Conservation (phyloP, 1,284 basidiomycete genomes). For the Ustilago tritici region DNA sequence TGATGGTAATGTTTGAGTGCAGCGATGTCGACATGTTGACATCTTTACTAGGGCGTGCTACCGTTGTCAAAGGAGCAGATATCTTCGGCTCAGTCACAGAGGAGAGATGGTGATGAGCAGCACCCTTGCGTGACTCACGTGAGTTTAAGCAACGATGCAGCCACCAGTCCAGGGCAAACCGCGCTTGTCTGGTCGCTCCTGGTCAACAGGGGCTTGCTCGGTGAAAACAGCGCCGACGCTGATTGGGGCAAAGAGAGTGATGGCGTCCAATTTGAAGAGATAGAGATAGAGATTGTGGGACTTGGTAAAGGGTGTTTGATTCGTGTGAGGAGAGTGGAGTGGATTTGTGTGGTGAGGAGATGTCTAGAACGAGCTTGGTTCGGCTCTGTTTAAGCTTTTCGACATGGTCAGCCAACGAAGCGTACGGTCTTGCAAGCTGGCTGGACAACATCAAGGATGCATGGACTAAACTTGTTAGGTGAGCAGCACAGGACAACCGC, state of each 20-base stretch:
- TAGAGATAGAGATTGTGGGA: neutral
- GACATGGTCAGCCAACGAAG: neutral
- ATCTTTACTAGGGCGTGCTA: neutral
- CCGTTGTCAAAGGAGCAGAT: neutral
- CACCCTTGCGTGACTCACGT: neutral
- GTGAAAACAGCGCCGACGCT: constrained; percentile 22
- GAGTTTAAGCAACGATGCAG: constrained; percentile 14
- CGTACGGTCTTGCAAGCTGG: neutral
- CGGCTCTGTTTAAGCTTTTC: neutral
- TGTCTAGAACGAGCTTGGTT: neutral
- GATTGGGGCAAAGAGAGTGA: constrained; percentile 24
- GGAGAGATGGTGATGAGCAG: no score
- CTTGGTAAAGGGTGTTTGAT: neutral
- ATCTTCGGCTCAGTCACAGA: neutral
- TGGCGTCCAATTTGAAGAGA: constrained; percentile 17
- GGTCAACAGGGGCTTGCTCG: constrained; percentile 21
- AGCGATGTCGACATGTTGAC: neutral
- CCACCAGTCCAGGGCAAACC: constrained; percentile 16
- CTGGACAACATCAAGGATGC: neutral
- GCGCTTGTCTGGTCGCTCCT: neutral
- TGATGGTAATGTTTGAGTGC: neutral
- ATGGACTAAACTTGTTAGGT: neutral
- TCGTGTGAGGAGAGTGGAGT: neutral
- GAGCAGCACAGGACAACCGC: no score
- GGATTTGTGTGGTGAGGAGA: neutral